Evolutionary conservation across 1,284 basidiomycete genomes (phyloP), one percentile per base, ranked within the genome.

Genomic region (Meira miltonrushii): DNA sequence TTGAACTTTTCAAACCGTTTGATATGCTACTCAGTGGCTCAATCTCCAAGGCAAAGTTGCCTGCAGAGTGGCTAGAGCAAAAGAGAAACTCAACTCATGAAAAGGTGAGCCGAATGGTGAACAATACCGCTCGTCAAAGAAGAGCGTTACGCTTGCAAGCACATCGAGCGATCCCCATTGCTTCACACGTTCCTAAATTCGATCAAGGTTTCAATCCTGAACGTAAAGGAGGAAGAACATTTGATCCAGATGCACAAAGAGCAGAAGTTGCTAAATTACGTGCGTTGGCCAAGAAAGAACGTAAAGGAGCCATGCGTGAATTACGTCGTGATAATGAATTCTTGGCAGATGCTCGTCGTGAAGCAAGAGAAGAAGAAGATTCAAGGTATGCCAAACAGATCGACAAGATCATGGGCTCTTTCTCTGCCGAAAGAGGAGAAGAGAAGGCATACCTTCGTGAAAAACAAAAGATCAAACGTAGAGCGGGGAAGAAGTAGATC

Each of bases 91-190:
- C 55, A 58, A 11, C 69, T 79, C 1, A 80, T 80, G 1, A 71
- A 81, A 41, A 78, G 83, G 59, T 83, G 81, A 17, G 77, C 88
- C 15, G 74, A 76, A 33, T 84, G 87, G 23, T 81, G 60, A 87
- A 86, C 66, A 88, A 93, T 72, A 82, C 91, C 0, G 80, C 79
- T 3, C 84, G 87, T 74, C 82, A 85, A 1, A 88, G 94, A 39
- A 84, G 82, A 55, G 91, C 93, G 0, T 85, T 99, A 40, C 82
- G 83, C 11, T 83, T 98, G 33, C 95, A 99, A 81, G 84, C 88
- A 1, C 95, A 98, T 82, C 95, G 94, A 77, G 91, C 93, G 1
- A 92, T 98, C 55, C 90, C 95, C 7, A 95, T 99, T 69, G 85
- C 91, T 3, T 86, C 91, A 1, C 92, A 90, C 77, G 84, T 92